phyloP scores from a whole-genome alignment of 2,329 filamentous ascomycete species.

The Arthrinium puccinioides region DNA sequence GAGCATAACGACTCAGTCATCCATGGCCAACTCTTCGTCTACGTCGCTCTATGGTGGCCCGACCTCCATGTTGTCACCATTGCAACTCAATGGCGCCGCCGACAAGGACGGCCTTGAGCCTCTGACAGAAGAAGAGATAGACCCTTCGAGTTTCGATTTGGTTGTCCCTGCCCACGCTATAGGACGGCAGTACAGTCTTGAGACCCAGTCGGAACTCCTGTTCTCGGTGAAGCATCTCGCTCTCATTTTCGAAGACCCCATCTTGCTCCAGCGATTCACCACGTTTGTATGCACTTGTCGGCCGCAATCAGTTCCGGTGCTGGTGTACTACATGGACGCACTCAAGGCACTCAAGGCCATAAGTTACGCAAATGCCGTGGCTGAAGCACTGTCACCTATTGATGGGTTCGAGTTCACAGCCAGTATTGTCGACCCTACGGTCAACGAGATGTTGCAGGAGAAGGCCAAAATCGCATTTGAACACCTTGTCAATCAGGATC shows the following conservation, averaged over 20 bases:
- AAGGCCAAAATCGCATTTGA: conserved; percentile 61
- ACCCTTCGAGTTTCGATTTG: conserved; percentile 33
- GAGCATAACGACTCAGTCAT: conserved; percentile 19
- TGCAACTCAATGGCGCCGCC: conserved; percentile 17
- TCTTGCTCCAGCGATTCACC: conserved; percentile 58
- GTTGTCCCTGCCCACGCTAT: conserved; percentile 31
- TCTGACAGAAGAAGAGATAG: conserved; percentile 26
- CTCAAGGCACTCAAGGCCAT: conserved; percentile 66
- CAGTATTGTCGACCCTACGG: conserved; percentile 39
- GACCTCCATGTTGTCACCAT: conserved; percentile 10
- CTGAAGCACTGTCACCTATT: conserved; percentile 51
- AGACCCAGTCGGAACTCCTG: conserved; percentile 56
- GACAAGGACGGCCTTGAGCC: conserved; percentile 26
- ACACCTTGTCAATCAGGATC: conserved; percentile 55
- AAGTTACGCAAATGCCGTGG: conserved; percentile 62
- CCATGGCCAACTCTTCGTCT: conserved; percentile 17
- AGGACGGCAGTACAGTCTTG: conserved; percentile 44
- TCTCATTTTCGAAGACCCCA: conserved; percentile 57
- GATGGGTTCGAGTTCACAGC: conserved; percentile 48
- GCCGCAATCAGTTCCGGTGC: conserved; percentile 54
- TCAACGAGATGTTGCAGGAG: conserved; percentile 52
- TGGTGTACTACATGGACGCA: conserved; percentile 67
- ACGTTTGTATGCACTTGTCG: conserved; percentile 55
- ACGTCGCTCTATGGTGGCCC: conserved; percentile 14
- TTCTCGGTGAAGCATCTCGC: conserved; percentile 60